Evolutionary conservation across 495 filamentous ascomycete species (phyloP).

Genomic region (Ramalina intermedia): DNA sequence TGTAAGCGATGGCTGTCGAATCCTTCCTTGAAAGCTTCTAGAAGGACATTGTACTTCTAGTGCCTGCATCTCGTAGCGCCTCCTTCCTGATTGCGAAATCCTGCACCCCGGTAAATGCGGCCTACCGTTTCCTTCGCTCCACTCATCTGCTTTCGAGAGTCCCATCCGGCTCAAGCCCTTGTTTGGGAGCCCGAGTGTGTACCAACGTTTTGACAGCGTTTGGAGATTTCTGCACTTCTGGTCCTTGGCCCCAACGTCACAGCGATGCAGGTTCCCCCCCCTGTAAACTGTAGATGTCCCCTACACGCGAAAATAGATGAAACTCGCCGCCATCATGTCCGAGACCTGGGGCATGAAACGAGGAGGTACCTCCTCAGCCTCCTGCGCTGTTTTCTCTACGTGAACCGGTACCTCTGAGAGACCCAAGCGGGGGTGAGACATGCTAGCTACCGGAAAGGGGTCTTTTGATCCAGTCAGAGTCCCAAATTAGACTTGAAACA

Average conservation of each 20-base stretch:
- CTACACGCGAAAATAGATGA: conserved; percentile 1
- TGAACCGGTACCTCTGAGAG: neutral
- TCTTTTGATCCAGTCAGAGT: neutral
- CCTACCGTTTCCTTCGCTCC: neutral
- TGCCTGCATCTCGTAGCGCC: conserved; percentile 6
- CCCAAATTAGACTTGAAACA: conserved; percentile 2
- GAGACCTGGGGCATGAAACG: neutral
- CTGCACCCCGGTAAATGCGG: neutral
- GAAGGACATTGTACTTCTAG: conserved; percentile 6
- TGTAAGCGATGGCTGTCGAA: neutral
- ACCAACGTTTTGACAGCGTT: no score
- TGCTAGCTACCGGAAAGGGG: neutral
- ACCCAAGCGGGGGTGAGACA: neutral
- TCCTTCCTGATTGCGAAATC: neutral
- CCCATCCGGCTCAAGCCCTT: no score
- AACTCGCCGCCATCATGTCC: neutral
- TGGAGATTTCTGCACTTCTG: no score
- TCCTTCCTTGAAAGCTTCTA: conserved; percentile 10
- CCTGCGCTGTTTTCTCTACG: neutral
- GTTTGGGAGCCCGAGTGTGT: no score
- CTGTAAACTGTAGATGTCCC: neutral
- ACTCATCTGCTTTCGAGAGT: neutral
- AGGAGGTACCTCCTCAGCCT: neutral
- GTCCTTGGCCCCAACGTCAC: neutral
- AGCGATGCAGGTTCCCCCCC: neutral